phyloP scores from a whole-genome alignment of 2,329 filamentous ascomycete genomes.

The Alternaria triticina region DNA sequence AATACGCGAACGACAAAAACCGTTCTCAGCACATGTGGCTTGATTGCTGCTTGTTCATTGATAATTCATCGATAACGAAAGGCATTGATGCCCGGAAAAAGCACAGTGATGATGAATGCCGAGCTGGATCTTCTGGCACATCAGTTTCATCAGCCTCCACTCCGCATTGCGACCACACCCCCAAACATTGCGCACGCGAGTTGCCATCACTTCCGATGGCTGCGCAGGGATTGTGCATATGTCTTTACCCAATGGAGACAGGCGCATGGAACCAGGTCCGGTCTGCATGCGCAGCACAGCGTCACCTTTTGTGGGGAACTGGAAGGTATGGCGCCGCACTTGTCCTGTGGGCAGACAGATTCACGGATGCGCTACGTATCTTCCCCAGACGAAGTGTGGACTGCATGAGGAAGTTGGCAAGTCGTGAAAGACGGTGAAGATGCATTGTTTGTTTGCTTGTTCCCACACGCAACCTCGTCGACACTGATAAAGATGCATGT shows the following conservation, averaged over 20 bases:
- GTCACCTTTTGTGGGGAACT: slow-evolving; percentile 46
- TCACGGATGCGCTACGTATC: slow-evolving; percentile 37
- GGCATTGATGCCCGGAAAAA: background rate
- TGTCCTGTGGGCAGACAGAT: slow-evolving; percentile 26
- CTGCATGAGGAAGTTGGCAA: slow-evolving; percentile 29
- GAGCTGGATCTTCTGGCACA: slow-evolving; percentile 22
- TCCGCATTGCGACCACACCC: slow-evolving; percentile 11
- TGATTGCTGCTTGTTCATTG: background rate
- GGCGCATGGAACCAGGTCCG: slow-evolving; percentile 28
- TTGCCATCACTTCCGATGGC: slow-evolving; percentile 32
- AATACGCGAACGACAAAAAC: slow-evolving; percentile 6
- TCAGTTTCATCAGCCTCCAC: slow-evolving; percentile 35
- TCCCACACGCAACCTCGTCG: slow-evolving; percentile 9
- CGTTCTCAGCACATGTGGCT: background rate
- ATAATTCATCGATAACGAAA: background rate
- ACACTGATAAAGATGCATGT: background rate
- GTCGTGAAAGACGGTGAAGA: slow-evolving; percentile 25
- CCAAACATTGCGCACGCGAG: slow-evolving; percentile 42
- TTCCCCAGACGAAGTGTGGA: slow-evolving; percentile 34
- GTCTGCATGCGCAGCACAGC: slow-evolving; percentile 32
- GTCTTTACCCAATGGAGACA: slow-evolving; percentile 26
- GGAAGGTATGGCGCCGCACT: slow-evolving; percentile 31
- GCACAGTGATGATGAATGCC: background rate
- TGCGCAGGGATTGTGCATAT: slow-evolving; percentile 29
- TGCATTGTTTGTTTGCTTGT: slow-evolving; percentile 27